A percentile compares a stretch with the other conserved stretches of the same genome.
Conservation (phyloP, 2,329 filamentous ascomycete species). For the Emergomyces orientalis region DNA sequence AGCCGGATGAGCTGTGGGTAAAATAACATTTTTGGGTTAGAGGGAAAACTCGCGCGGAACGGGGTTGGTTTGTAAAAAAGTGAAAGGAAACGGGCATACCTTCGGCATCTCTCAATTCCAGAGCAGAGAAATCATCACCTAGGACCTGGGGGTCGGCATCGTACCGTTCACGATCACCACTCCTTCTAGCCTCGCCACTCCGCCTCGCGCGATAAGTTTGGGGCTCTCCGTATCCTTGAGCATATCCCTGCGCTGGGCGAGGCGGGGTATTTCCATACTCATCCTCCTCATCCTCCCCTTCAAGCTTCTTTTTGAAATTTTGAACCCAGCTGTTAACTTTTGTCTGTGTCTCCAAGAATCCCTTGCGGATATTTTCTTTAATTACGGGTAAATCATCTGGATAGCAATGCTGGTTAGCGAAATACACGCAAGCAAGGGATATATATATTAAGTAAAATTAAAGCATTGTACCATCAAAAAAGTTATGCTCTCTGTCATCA, state of each 20-base stretch:
- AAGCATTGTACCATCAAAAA: conserved; percentile 62
- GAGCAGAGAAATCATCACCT: conserved; percentile 71
- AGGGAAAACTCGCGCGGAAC: background rate
- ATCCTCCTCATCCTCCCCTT: conserved; percentile 66
- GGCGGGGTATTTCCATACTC: conserved; percentile 18
- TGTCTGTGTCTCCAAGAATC: conserved; percentile 85
- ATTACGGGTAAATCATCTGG: conserved; percentile 86
- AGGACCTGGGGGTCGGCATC: conserved; percentile 89
- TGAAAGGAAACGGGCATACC: conserved; percentile 27
- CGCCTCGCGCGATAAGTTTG: conserved; percentile 45
- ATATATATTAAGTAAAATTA: background rate
- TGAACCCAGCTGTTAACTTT: conserved; percentile 91
- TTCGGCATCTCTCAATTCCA: conserved; percentile 55
- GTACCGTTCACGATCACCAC: conserved; percentile 82
- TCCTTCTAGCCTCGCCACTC: conserved; percentile 59
- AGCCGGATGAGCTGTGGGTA: conserved; percentile 41
- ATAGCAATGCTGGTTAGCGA: background rate
- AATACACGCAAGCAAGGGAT: no score
- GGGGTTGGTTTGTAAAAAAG: background rate
- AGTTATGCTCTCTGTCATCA: conserved; percentile 71
- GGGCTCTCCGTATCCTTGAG: conserved; percentile 26
- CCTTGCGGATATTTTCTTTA: conserved; percentile 84
- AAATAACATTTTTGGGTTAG: background rate
- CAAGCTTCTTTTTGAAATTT: conserved; percentile 83
- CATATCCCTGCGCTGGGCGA: conserved; percentile 29